phyloP scores from a whole-genome alignment of 345 rosid species.

The Atalantia buxifolia region DNA sequence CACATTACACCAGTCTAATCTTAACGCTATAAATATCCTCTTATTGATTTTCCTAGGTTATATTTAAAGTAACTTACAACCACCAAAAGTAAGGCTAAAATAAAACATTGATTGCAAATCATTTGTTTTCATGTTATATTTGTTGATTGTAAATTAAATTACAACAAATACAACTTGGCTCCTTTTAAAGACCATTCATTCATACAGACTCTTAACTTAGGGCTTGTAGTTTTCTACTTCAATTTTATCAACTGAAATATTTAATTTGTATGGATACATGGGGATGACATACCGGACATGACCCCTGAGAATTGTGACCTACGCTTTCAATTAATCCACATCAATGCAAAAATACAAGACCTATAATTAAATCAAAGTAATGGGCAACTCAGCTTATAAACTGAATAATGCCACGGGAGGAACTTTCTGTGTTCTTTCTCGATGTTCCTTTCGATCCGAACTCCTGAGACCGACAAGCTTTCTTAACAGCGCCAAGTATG shows the following conservation, averaged over 20 bases:
- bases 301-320: no score
- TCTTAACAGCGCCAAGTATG: neutral
- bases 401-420: constrained; percentile 1
- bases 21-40: no score
- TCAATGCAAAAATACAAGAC: neutral
- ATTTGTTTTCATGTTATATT: no score
- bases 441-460: neutral
- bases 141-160: no score
- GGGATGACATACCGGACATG: neutral
- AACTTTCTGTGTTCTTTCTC: constrained; percentile 17
- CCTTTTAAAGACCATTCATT: no score
- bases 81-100: no score
- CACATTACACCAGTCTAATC: no score
- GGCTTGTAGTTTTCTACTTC: neutral
- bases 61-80: no score
- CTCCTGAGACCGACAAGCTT: constrained; percentile 7
- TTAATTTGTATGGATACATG: neutral
- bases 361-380: neutral
- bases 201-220: no score
- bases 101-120: no score
- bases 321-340: neutral
- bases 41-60: accelerated
- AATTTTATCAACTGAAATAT: neutral
- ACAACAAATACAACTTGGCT: no score
- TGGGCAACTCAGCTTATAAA: neutral